Evolutionary conservation across 2,329 filamentous ascomycete species (phyloP).

Genomic region (Aphanocladium album): DNA sequence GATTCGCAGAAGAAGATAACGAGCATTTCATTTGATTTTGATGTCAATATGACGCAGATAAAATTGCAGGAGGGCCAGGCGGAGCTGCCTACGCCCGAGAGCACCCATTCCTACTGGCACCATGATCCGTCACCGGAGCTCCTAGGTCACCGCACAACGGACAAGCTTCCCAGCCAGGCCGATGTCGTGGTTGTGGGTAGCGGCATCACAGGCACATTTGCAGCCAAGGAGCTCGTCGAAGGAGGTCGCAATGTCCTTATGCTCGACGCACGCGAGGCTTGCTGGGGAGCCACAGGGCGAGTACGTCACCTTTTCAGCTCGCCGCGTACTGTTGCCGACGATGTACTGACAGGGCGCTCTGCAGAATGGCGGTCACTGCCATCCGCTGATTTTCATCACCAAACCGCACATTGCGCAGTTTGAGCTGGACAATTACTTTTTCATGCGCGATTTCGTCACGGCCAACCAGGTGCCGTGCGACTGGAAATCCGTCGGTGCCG

Average conservation of each 20-base stretch:
- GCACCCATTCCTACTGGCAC: conserved; percentile 70
- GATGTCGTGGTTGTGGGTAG: conserved; percentile 70
- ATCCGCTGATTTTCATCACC: conserved; percentile 61
- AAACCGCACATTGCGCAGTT: conserved; percentile 61
- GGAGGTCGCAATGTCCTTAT: conserved; percentile 56
- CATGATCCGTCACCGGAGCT: conserved; percentile 59
- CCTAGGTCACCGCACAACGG: conserved; percentile 62
- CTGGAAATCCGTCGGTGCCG: conserved; percentile 58
- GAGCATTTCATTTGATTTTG: background rate
- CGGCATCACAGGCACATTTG: conserved; percentile 71
- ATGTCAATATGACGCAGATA: conserved; percentile 27
- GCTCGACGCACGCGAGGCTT: conserved; percentile 74
- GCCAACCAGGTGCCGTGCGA: conserved; percentile 61
- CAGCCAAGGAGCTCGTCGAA: conserved; percentile 56
- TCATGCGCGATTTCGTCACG: conserved; percentile 53
- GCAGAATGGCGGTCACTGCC: conserved; percentile 68
- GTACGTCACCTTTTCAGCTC: conserved; percentile 39
- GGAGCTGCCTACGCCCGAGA: conserved; percentile 55
- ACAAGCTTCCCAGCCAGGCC: conserved; percentile 53
- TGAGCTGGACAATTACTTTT: conserved; percentile 63
- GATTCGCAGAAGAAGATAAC: background rate
- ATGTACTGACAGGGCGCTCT: background rate
- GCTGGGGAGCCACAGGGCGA: conserved; percentile 78
- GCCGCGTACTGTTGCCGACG: background rate
- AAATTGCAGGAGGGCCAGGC: conserved; percentile 34